A percentile compares a stretch with the other conserved stretches of the same genome.
Conservation (phyloP, 352 stramenopile species). For the Bremia lactucae region DNA sequence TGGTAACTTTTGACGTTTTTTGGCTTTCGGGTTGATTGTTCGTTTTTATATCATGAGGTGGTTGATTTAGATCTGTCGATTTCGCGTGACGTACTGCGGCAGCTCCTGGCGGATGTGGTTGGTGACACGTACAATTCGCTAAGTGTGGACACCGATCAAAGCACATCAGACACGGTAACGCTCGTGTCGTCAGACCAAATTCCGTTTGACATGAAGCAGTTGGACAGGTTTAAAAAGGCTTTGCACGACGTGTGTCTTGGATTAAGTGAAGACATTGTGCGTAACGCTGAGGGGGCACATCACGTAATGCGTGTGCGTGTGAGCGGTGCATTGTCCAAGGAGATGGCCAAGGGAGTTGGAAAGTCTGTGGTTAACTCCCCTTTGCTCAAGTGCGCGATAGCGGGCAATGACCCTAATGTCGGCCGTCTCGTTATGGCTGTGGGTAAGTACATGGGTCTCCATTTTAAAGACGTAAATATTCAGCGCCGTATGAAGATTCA, state of each 20-base stretch:
- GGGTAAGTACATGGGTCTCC: constrained; percentile 94
- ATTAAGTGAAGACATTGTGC: constrained; percentile 94
- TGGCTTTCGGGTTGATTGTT: no score
- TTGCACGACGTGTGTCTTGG: constrained; percentile 89
- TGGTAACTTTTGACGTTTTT: constrained; percentile 18
- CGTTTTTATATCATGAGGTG: not conserved
- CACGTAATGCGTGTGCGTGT: constrained; percentile 95
- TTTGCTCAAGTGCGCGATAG: constrained; percentile 96
- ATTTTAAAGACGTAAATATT: constrained; percentile 79
- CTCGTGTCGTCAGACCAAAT: constrained; percentile 92
- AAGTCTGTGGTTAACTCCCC: constrained; percentile 92
- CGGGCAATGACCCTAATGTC: constrained; percentile 98
- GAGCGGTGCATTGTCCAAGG: constrained; percentile 60
- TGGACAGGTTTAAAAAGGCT: constrained; percentile 86
- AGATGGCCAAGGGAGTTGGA: constrained; percentile 81
- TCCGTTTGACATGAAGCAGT: constrained; percentile 56
- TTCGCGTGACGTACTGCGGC: constrained; percentile 69
- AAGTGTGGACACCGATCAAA: constrained; percentile 97
- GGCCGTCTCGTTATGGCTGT: constrained; percentile 92
- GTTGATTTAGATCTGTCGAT: constrained; percentile 46
- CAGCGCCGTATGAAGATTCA: constrained; percentile 72
- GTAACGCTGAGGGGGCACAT: constrained; percentile 96
- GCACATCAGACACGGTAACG: constrained; percentile 95
- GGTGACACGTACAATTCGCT: constrained; percentile 88
- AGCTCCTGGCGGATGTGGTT: constrained; percentile 71